Base-by-base conservation (phyloP, 176 grass and related monocot species). In the Phoenix roebelenii region DNA sequence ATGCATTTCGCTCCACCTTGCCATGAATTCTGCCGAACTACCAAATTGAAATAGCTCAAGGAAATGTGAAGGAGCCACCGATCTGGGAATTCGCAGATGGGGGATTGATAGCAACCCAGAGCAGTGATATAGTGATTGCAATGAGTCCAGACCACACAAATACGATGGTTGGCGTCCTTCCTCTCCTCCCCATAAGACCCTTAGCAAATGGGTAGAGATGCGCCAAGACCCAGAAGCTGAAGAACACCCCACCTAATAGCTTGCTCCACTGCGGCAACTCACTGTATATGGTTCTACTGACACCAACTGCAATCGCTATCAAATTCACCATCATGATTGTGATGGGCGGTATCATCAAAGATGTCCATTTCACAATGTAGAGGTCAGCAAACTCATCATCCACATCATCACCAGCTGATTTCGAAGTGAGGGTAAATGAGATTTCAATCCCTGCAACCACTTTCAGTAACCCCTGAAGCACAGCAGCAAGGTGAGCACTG, bases 321-420 rank as follows among this genome's bases (percentile, higher is more conserved):
- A 92, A 63, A 65, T 98, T 98, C 16, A 98, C 84, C 93, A 98
- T 98, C 87, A 98, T 98, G 87, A 98, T 98, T 49, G 86, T 86
- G 5, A 98, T 80, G 0, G 93, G 93, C 4, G 82, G 88, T 63
- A 98, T 83, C 94, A 98, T 98, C 35, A 98, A 72, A 1, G 88
- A 89, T 1, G 94, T 81, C 94, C 94, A 98, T 69, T 93, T 98
- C 25, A 98, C 84, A 0, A 93, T 54, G 76, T 98, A 98, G 24
- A 98, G 88, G 57, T 98, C 94, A 0, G 94, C 94, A 20, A 60
- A 98, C 26, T 98, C 94, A 7, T 98, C 94, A 5, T 98, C 64
- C 15, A 51, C 70, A 1, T 98, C 94, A 0, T 98, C 94, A 10
- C 78, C 94, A 0, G 72, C 84, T 0, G 94, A 98, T 58, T 98